Conservation (phyloP, 495 filamentous ascomycete species). For the Tuber melanosporum region DNA sequence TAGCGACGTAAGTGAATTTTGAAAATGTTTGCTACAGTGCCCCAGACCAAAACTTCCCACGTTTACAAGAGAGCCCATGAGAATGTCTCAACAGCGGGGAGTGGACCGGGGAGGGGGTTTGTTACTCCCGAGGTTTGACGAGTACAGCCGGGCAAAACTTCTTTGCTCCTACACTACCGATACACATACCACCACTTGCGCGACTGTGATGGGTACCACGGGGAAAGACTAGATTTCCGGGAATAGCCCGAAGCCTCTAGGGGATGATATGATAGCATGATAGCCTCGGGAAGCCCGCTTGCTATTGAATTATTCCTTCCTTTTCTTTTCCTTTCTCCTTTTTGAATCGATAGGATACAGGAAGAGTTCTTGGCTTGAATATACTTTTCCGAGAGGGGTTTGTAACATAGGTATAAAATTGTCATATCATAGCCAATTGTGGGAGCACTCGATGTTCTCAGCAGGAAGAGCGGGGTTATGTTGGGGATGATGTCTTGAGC, state of each 20-base stretch:
- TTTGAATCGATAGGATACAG: background rate
- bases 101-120: background rate
- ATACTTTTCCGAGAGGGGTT: background rate
- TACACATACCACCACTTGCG: background rate
- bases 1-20: too few species aligned
- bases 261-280: background rate
- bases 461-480: constrained; percentile 73
- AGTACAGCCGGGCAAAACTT: background rate
- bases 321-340: background rate
- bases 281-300: background rate
- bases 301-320: background rate
- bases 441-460: constrained; percentile 61
- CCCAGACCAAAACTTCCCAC: background rate
- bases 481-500: constrained; percentile 70
- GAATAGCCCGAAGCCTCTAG: background rate
- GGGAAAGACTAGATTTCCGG: background rate
- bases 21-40: too few species aligned
- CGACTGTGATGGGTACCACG: background rate
- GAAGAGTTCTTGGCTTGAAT: background rate
- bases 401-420: background rate
- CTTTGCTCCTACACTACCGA: background rate
- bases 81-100: background rate
- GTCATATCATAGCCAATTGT: constrained; percentile 44
- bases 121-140: background rate
- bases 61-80: background rate